These are phyloP conservation scores for Acacia crassicarpa DNA, from an alignment of 306 rosid genomes.

Conservation along the genomic window DNA sequence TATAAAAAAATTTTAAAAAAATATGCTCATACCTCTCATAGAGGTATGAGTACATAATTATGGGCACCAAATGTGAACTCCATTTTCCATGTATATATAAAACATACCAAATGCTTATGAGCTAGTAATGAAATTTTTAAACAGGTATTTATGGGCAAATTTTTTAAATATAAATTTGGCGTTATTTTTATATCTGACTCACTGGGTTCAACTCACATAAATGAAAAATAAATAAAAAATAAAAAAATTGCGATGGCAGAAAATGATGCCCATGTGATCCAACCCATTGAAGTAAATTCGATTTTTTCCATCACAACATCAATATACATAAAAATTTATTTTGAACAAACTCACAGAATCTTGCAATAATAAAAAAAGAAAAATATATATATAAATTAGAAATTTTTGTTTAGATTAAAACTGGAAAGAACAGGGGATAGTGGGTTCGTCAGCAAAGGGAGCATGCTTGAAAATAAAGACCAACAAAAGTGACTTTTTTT, in stretches of 20 bases:
- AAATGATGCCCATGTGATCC: not conserved
- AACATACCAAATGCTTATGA: no score
- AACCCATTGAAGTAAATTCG: not conserved
- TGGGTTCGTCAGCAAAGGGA: constrained; percentile 69
- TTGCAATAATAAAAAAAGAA: not conserved
- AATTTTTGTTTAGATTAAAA: not conserved
- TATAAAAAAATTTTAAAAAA: no score
- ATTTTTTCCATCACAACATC: not conserved
- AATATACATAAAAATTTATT: not conserved
- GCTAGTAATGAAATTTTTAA: no score
- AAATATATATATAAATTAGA: not conserved
- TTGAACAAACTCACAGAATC: not conserved
- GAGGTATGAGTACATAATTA: no score
- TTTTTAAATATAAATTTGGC: no score
- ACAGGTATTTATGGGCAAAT: no score
- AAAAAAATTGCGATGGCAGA: not conserved
- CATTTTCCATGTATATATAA: no score
- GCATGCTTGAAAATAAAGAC: constrained; percentile 58
- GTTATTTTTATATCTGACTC: no score
- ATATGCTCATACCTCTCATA: no score
- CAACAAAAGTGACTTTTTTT: constrained; percentile 34
- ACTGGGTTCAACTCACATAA: no score
- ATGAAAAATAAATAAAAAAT: no score
- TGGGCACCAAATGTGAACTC: no score
- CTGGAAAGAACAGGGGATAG: constrained; percentile 54